Evolutionary conservation across 495 filamentous ascomycete genomes (phyloP), one percentile per base, ranked within the genome.

Genomic region (Hypomontagnella monticulosa): DNA sequence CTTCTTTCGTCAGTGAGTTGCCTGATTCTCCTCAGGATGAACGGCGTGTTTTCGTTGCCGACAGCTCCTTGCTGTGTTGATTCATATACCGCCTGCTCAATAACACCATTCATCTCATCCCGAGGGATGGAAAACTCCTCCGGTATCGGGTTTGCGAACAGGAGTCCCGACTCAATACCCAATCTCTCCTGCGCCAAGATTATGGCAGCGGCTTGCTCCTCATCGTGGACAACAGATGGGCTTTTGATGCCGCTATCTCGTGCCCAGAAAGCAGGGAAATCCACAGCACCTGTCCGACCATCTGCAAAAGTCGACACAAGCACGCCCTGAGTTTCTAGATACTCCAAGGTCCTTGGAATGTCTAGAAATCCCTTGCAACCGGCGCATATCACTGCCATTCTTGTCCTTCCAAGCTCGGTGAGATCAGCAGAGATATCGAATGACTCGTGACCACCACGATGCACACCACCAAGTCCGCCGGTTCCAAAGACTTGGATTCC

Each of bases 341-440:
- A 97, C 78, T 99, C 95, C 1, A 99, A 81, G 1, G 95, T 99
- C 54, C 90, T 82, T 5, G 91, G 89, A 60, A 97, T 90, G 71
- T 99, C 95, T 8, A 99, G 79, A 74, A 99, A 99, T 68, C 95
- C 93, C 78, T 99, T 99, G 70, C 92, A 94, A 3, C 95, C 95
- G 54, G 90, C 91, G 73, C 89, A 91, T 23, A 98, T 82, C 7
- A 99, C 93, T 20, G 93, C 88, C 40, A 99, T 88, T 8, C 91
- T 84, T 3, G 95, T 99, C 27, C 93, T 84, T n/a, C 94, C 93
- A 30, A 99, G 85, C 78, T 99, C 95, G 3, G 91, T 97, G 53
- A 99, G 81, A 76, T 99, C 95, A 27, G 95, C 95, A 59, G 93
- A 97, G 48, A 98, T 88, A 73, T 99, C 95, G 87, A 97, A 89